Conservation (phyloP, 306 rosid species). For the Cucurbita maxima region DNA sequence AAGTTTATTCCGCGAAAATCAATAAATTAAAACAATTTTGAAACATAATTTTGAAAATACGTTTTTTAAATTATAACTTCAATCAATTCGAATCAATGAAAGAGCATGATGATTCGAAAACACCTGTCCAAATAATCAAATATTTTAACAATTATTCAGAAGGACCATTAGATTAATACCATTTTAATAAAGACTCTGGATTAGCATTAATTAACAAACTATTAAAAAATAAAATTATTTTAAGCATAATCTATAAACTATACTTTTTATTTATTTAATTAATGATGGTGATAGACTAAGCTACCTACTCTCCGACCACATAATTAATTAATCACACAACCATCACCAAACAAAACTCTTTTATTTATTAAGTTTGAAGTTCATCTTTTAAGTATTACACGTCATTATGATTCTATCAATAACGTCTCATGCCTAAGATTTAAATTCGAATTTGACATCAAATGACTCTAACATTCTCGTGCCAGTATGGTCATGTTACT, state of each 20-base stretch:
- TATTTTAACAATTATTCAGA: background rate
- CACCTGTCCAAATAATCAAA: background rate
- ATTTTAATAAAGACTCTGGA: background rate
- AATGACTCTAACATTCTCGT: too few species aligned
- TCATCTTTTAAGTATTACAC: background rate
- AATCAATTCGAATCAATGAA: background rate
- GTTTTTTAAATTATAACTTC: background rate
- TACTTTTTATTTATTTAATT: background rate
- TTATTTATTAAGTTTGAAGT: background rate
- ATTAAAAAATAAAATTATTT: background rate
- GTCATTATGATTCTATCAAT: background rate
- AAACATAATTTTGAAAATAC: too few species aligned
- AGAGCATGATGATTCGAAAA: background rate
- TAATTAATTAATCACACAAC: background rate
- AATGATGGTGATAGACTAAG: background rate
- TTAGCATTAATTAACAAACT: background rate
- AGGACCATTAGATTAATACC: background rate
- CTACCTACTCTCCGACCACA: background rate
- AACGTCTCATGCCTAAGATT: too few species aligned
- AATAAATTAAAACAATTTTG: too few species aligned
- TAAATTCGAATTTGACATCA: too few species aligned
- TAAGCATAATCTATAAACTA: background rate
- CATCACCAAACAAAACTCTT: background rate
- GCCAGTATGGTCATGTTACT: too few species aligned
- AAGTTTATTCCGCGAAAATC: too few species aligned